Percentiles rank a stretch among this genome's conserved stretches.
These are phyloP conservation scores for Fusarium pseudocircinatum DNA, from an alignment of 2,329 filamentous ascomycete species.

Conservation along the genomic window DNA sequence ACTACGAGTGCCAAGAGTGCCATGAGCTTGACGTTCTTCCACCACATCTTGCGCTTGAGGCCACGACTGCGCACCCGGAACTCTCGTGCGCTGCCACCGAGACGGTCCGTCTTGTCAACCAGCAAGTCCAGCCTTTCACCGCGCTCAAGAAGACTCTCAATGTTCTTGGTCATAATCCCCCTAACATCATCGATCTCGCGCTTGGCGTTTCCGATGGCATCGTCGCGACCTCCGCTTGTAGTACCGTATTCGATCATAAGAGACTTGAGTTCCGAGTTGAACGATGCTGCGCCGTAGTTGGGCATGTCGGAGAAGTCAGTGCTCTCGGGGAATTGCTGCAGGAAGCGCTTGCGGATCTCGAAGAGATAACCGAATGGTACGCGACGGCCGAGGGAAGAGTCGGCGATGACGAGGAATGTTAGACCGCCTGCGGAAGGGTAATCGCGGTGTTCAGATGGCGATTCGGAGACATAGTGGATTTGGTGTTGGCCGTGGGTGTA, in stretches of 20 bases:
- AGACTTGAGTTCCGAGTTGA: slow-evolving; percentile 80
- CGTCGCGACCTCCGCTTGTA: slow-evolving; percentile 76
- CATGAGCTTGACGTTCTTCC: slow-evolving; percentile 99
- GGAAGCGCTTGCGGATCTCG: slow-evolving; percentile 89
- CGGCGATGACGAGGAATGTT: slow-evolving; percentile 90
- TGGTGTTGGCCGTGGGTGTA: slow-evolving; percentile 92
- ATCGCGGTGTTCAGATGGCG: slow-evolving; percentile 71
- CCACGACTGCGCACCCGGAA: slow-evolving; percentile 89
- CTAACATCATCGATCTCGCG: slow-evolving; percentile 91
- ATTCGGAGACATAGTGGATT: slow-evolving; percentile 94
- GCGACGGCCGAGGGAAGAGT: slow-evolving; percentile 81
- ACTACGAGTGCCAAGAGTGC: slow-evolving; percentile 77
- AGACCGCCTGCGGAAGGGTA: slow-evolving; percentile 78
- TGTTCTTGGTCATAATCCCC: slow-evolving; percentile 96
- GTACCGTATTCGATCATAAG: slow-evolving; percentile 88
- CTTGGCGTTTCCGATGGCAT: slow-evolving; percentile 85
- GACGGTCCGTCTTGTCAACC: slow-evolving; percentile 94
- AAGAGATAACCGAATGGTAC: slow-evolving; percentile 93
- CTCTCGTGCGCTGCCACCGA: slow-evolving; percentile 88
- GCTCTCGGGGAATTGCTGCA: slow-evolving; percentile 70
- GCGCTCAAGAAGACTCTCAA: slow-evolving; percentile 86
- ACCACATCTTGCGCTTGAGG: slow-evolving; percentile 96
- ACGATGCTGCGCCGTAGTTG: slow-evolving; percentile 88
- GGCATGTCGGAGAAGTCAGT: slow-evolving; percentile 82
- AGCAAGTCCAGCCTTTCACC: slow-evolving; percentile 93